Conservation (phyloP, 495 filamentous ascomycete genomes). For the Neurospora tetraspora region DNA sequence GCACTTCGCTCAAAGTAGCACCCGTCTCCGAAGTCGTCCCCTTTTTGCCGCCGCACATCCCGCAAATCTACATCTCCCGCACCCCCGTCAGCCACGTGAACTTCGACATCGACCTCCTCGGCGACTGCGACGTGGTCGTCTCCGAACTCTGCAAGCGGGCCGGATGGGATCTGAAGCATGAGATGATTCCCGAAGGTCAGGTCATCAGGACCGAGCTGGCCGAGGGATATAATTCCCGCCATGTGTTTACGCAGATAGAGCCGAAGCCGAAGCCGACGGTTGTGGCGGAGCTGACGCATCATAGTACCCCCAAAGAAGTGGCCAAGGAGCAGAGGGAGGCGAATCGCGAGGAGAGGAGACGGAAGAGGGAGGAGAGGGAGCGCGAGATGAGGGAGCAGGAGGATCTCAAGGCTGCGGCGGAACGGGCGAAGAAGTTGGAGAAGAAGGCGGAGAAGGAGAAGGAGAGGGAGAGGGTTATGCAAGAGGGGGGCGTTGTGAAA, state of each 20-base stretch:
- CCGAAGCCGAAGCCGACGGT: conserved; percentile 2
- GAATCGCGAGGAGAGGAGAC: background rate
- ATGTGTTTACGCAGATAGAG: conserved; percentile 41
- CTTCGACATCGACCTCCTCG: conserved; percentile 90
- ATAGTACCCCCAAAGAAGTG: background rate
- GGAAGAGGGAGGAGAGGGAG: conserved; percentile 1
- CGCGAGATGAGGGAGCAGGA: background rate
- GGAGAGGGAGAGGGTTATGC: too few relatives aligned
- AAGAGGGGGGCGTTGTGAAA: too few relatives aligned
- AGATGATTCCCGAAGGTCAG: conserved; percentile 67
- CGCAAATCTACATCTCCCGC: conserved; percentile 89
- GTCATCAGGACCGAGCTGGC: conserved; percentile 45
- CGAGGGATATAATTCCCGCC: conserved; percentile 57
- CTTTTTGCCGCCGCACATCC: conserved; percentile 64
- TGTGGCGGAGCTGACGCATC: background rate
- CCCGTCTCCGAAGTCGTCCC: conserved; percentile 87
- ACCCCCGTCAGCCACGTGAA: conserved; percentile 81
- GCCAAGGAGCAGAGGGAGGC: conserved; percentile 3
- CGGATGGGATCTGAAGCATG: conserved; percentile 81
- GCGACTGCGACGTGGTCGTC: conserved; percentile 87
- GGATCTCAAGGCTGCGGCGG: background rate
- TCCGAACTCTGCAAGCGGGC: conserved; percentile 77
- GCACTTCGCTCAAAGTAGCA: conserved; percentile 91
- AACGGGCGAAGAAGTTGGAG: background rate
- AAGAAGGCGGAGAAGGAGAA: background rate